phyloP scores from a whole-genome alignment of 208 protist genomes.

The Endotrypanum monterogeii region DNA sequence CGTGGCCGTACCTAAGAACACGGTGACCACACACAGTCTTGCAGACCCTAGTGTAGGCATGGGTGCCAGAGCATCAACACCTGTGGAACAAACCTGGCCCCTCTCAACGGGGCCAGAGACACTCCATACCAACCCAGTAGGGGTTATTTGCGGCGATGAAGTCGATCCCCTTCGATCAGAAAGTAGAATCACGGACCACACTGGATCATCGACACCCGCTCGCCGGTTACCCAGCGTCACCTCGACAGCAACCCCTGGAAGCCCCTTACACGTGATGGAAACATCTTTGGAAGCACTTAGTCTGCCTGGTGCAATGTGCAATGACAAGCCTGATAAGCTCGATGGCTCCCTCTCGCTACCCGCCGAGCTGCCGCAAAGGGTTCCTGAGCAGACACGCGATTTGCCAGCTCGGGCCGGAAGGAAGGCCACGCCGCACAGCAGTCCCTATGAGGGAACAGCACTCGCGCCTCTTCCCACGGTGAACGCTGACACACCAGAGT shows the following conservation, averaged over 20 bases:
- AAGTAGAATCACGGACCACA: background rate
- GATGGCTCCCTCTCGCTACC: conserved; percentile 10
- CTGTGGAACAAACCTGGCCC: conserved; percentile 7
- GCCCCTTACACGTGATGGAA: conserved; percentile 8
- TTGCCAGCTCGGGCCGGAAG: background rate
- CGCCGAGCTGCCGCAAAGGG: conserved; percentile 16
- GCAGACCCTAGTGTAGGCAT: background rate
- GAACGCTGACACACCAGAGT: conserved; percentile 27
- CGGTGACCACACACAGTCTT: background rate
- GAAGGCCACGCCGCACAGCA: background rate
- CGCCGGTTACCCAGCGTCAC: conserved; percentile 15
- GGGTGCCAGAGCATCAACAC: background rate
- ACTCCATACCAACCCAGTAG: background rate
- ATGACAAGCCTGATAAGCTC: background rate
- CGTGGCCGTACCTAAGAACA: background rate
- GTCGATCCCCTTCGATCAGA: conserved; percentile 1
- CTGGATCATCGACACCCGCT: background rate
- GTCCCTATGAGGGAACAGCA: background rate
- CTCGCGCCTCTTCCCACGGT: conserved; percentile 24
- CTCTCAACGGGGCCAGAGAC: background rate
- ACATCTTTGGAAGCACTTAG: background rate
- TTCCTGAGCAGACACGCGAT: conserved; percentile 6
- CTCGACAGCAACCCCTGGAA: conserved; percentile 19
- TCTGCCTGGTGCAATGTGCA: conserved; percentile 13
- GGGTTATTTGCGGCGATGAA: background rate